Evolutionary conservation across 1,284 basidiomycete genomes (phyloP).

Genomic region (Wolfiporia cocos): DNA sequence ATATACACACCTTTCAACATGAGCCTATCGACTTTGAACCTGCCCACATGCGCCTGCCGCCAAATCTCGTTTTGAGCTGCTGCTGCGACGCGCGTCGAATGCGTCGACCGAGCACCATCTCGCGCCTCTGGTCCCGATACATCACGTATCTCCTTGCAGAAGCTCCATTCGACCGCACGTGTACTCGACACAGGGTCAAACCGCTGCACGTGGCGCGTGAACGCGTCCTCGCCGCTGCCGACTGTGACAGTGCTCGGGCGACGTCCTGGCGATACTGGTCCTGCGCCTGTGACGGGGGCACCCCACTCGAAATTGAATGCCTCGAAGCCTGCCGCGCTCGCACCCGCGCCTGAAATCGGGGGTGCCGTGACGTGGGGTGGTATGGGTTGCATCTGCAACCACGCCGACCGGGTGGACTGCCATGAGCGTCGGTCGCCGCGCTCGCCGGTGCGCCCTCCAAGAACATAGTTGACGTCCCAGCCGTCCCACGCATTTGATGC

Average conservation of each 20-base stretch:
- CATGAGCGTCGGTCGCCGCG: slow-evolving; percentile 26
- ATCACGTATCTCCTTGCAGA: slow-evolving; percentile 49
- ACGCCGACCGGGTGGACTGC: slow-evolving; percentile 31
- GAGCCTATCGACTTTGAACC: slow-evolving; percentile 53
- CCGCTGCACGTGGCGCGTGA: slow-evolving; percentile 42
- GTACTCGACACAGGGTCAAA: slow-evolving; percentile 43
- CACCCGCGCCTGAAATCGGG: no score
- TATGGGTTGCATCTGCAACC: slow-evolving; percentile 21
- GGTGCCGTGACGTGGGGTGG: not conserved
- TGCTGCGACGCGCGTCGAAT: slow-evolving; percentile 27
- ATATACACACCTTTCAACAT: slow-evolving; percentile 44
- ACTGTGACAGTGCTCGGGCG: slow-evolving; percentile 46
- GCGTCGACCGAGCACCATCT: slow-evolving; percentile 13
- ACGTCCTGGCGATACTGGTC: slow-evolving; percentile 28
- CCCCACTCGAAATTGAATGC: slow-evolving; percentile 8
- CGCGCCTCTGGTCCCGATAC: slow-evolving; percentile 18
- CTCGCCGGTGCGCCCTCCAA: slow-evolving; percentile 19
- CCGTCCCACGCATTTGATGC: slow-evolving; percentile 25
- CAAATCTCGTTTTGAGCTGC: slow-evolving; percentile 59
- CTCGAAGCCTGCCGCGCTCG: slow-evolving; percentile 1
- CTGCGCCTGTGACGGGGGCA: slow-evolving; percentile 2
- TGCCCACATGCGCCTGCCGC: slow-evolving; percentile 58
- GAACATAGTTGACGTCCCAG: slow-evolving; percentile 38
- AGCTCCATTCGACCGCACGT: slow-evolving; percentile 53
- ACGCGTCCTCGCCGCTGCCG: slow-evolving; percentile 49